Evolutionary conservation across 768 basidiomycete species (phyloP), one percentile per base, ranked within the genome.

Genomic region (Leccinum boreale): DNA sequence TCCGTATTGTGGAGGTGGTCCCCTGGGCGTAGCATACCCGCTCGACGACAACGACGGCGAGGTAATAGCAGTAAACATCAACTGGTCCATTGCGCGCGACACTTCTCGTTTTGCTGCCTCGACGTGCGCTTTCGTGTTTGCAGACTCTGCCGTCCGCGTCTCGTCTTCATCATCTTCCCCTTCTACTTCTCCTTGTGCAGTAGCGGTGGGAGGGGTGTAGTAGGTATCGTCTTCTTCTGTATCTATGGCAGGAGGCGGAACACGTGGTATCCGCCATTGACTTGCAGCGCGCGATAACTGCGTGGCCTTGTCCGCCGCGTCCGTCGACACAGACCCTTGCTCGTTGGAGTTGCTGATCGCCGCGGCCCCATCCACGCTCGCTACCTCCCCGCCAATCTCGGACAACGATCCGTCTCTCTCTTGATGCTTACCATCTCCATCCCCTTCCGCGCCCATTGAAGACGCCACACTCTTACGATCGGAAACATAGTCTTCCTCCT

Each of bases 41-140:
- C 55, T 61, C 21, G 58, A 28, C 4, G 62, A 31, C 3, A 60
- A 24, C 4, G 62, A 42, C 3, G 61, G 23, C 2, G 67, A 60
- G 14, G 58, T 56, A 50, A 67, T 65, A 1, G 77, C 67, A 55
- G 62, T 71, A 59, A 77, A 79, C 56, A 75, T 77, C 17, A 89
- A 70, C 19, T 82, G 76, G 56, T 87, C 85, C 50, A 89, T 63
- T 65, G 89, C 89, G 12, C 82, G 79, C 12, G 80, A 80, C 1
- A 91, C 78, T 67, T 87, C 87, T 17, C 83, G 79, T 5, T 87
- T 87, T 26, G 85, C 87, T 17, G 87, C 89, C 1, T 81, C 83
- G 62, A 86, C 83, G 28, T 82, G 77, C n/a, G 75, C 77, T 3
- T 69, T 73, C 61, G 87, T 85, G 11, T 85, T 81, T 8, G 79